A percentile compares a stretch with the other conserved stretches of the same genome.
phyloP scores from a whole-genome alignment of 2,329 filamentous ascomycete species.

The Arthrocladium fulminans region DNA sequence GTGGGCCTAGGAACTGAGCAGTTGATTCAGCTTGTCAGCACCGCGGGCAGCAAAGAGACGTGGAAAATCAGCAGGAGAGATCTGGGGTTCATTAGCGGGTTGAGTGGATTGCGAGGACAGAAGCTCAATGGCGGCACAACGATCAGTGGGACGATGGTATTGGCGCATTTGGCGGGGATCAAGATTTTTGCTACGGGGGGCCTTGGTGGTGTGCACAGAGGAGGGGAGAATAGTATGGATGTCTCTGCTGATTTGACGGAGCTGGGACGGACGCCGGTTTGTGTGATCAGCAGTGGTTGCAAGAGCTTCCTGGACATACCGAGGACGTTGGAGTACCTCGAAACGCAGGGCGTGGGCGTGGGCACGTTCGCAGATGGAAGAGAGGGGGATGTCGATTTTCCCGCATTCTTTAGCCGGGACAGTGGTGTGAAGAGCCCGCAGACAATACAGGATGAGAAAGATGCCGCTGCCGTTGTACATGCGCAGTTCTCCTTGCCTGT shows the following conservation, averaged over 20 bases:
- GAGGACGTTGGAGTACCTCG: conserved; percentile 72
- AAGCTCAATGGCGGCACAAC: conserved; percentile 83
- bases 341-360: conserved; percentile 65
- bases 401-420: conserved; percentile 84
- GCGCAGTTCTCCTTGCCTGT: conserved; percentile 66
- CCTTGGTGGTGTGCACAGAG: conserved; percentile 86
- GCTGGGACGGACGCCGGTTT: conserved; percentile 77
- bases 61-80: conserved; percentile 83
- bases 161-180: conserved; percentile 79
- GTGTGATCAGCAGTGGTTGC: conserved; percentile 81
- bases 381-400: conserved; percentile 62
- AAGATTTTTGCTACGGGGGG: conserved; percentile 91
- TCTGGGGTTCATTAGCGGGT: conserved; percentile 68
- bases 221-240: conserved; percentile 78
- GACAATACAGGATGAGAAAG: conserved; percentile 62
- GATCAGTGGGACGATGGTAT: conserved; percentile 83
- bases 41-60: conserved; percentile 57
- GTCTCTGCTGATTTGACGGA: conserved; percentile 93
- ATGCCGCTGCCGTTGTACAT: conserved; percentile 82
- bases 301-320: conserved; percentile 95
- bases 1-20: conserved; percentile 70
- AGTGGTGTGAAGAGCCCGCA: conserved; percentile 74
- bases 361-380: conserved; percentile 83
- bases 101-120: conserved; percentile 61
- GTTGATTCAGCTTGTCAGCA: conserved; percentile 57